Base-by-base conservation (phyloP, 2,329 filamentous ascomycete species). In the Ophiosphaerella korrae region DNA sequence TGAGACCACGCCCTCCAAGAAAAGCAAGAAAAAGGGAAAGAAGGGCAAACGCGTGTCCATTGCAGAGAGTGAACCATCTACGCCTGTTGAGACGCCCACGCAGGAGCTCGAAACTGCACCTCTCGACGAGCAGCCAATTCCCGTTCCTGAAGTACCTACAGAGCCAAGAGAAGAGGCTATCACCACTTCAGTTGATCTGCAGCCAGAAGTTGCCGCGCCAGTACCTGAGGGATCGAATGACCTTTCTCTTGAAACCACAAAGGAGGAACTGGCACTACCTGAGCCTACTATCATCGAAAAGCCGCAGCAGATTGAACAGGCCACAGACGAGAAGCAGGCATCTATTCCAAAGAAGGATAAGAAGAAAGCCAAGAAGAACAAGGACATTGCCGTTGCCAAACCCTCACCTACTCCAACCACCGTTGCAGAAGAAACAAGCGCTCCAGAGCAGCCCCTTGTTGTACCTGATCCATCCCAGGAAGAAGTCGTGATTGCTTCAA, bases 1-100 rank as follows among this genome's bases (percentile, higher is more conserved):
- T 18, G 43, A 47, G 18, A 18, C 32, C 13, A n/a, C 50, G 1
- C 21, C 42, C 36, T 55, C 61, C 7, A 64, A 63, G 38, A 63
- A 63, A 37, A 45, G 39, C 40, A 64, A 63, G 48, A 66, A 63
- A 51, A 62, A 64, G 42, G 51, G 42, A 1, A 63, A 64, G 50
- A 63, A 64, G 32, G 51, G 35, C 5, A 64, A 63, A 24, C 50
- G 55, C 18, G 41, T 40, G 11, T 56, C 55, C 7, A 11, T 58
- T 9, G 46, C 37, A n/a, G 58, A 51, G 16, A 48, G 42, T 24
- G 52, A 56, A 12, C 48, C 38, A 6, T 45, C 52, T 12, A 47
- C 50, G 8, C 43, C 48, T 12, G 14, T 55, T 2, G 50, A 53
- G 13, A 34, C 36, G 14, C 42, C 44, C 3, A 37, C 42, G 5